Conservation (phyloP, 805 yeast genomes). For the Candida silvatica region DNA sequence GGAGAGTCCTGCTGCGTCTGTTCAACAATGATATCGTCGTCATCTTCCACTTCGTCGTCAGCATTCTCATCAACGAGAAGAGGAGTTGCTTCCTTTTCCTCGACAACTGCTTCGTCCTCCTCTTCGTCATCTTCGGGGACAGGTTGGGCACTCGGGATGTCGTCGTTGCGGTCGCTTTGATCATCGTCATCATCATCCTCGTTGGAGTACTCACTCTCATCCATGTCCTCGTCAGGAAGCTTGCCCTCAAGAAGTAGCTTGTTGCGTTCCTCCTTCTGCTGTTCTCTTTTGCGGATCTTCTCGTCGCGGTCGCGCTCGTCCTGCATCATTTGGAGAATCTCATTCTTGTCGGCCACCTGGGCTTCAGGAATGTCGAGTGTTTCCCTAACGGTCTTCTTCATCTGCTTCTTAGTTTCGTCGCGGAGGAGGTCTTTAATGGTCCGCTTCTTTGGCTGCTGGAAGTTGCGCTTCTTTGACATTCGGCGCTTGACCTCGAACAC, state of each 20-base stretch:
- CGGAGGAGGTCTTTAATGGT: conserved; percentile 1
- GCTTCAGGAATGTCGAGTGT: not conserved
- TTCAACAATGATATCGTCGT: conserved; percentile 23
- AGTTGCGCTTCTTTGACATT: conserved; percentile 1
- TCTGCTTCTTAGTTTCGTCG: conserved; percentile 2
- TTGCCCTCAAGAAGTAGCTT: conserved; percentile 9
- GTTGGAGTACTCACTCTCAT: conserved; percentile 10
- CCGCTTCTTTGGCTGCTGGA: not conserved
- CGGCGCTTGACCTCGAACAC: conserved; percentile 2
- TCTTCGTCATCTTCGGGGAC: conserved; percentile 18
- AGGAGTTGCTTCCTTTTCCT: conserved; percentile 27
- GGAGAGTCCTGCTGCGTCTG: conserved; percentile 18
- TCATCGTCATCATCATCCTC: conserved; percentile 16
- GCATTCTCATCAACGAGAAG: conserved; percentile 23
- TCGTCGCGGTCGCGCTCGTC: conserved; percentile 3
- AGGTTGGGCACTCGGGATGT: no score
- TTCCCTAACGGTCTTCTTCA: not conserved
- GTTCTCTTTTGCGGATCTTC: conserved; percentile 4
- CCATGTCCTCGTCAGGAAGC: conserved; percentile 13
- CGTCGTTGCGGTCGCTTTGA: conserved; percentile 17
- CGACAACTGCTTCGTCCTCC: conserved; percentile 19
- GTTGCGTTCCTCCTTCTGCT: conserved; percentile 10
- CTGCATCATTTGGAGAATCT: conserved; percentile 5
- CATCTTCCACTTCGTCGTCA: conserved; percentile 25
- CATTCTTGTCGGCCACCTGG: conserved; percentile 13